A percentile compares a stretch with the other conserved stretches of the same genome.
Evolutionary conservation across 176 grass and related monocot genomes (phyloP).

Genomic region (Zoysia pacifica): DNA sequence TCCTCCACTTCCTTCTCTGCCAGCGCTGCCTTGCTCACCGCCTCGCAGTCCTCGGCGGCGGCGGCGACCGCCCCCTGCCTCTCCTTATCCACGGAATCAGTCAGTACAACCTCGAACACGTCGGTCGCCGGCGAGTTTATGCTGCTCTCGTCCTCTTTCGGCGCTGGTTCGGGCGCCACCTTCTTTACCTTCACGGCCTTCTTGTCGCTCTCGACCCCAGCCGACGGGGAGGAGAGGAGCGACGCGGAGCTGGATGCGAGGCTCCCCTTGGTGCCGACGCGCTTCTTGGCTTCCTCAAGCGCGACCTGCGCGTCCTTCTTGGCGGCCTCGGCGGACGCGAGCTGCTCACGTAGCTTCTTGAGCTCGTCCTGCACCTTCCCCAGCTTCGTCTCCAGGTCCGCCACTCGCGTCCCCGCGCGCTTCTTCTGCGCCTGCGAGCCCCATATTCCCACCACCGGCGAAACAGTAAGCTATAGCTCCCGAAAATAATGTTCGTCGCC

Average conservation of each 20-base stretch:
- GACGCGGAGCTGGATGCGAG: conserved; percentile 17
- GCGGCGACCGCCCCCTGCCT: conserved; percentile 31
- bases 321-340: conserved; percentile 74
- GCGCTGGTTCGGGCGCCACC: background rate
- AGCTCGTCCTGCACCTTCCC: conserved; percentile 83
- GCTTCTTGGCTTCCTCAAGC: conserved; percentile 84
- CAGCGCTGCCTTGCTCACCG: conserved; percentile 27
- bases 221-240: background rate
- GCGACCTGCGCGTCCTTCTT: conserved; percentile 93
- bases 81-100: conserved; percentile 52
- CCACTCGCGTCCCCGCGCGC: conserved; percentile 63
- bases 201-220: conserved; percentile 20
- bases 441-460: background rate
- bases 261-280: conserved; percentile 55
- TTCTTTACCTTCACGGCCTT: conserved; percentile 23
- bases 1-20: conserved; percentile 40
- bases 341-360: conserved; percentile 90
- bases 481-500: too few species aligned
- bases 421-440: conserved; percentile 63
- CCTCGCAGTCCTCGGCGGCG: conserved; percentile 25
- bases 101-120: conserved; percentile 61
- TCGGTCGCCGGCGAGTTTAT: conserved; percentile 56
- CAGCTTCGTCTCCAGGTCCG: conserved; percentile 78
- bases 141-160: conserved; percentile 44
- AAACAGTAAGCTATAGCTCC: background rate